Conservation (phyloP, 2,329 filamentous ascomycete genomes). For the Cytospora piceicola region DNA sequence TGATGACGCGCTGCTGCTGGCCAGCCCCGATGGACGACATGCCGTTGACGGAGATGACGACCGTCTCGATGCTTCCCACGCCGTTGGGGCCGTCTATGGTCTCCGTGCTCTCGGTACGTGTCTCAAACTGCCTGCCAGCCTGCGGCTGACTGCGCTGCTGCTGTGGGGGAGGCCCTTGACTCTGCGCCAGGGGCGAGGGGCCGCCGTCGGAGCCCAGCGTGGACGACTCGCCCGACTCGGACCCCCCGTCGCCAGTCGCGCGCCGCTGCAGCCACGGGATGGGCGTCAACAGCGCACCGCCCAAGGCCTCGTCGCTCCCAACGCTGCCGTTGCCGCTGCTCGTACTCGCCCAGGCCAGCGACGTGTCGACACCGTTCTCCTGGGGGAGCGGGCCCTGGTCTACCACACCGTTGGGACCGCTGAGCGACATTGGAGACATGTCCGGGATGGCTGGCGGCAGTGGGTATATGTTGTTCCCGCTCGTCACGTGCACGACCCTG, state of each 20-base stretch:
- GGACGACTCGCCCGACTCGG: conserved; percentile 26
- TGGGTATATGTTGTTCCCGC: conserved; percentile 78
- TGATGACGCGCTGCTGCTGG: conserved; percentile 58
- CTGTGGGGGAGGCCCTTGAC: neutral
- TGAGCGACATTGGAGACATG: conserved; percentile 59
- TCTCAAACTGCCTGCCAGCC: conserved; percentile 52
- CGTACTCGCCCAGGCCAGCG: conserved; percentile 51
- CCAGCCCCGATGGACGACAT: conserved; percentile 57
- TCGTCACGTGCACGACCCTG: conserved; percentile 88
- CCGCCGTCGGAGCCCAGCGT: conserved; percentile 26
- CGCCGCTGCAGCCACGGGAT: conserved; percentile 79
- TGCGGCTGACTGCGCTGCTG: conserved; percentile 22
- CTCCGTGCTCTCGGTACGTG: conserved; percentile 73
- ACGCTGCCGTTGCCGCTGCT: conserved; percentile 40
- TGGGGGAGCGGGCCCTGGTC: conserved; percentile 42
- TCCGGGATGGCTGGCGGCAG: conserved; percentile 70
- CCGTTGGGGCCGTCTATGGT: conserved; percentile 83
- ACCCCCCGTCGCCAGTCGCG: conserved; percentile 32
- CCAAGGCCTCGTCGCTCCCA: conserved; percentile 85
- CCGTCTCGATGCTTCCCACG: conserved; percentile 78
- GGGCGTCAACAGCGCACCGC: conserved; percentile 87
- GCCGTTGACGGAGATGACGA: conserved; percentile 75
- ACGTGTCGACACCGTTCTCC: conserved; percentile 44
- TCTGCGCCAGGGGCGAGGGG: conserved; percentile 20
- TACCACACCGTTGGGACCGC: conserved; percentile 71